Conservation (phyloP, 2,329 filamentous ascomycete species). For the Beauveria medogensis region DNA sequence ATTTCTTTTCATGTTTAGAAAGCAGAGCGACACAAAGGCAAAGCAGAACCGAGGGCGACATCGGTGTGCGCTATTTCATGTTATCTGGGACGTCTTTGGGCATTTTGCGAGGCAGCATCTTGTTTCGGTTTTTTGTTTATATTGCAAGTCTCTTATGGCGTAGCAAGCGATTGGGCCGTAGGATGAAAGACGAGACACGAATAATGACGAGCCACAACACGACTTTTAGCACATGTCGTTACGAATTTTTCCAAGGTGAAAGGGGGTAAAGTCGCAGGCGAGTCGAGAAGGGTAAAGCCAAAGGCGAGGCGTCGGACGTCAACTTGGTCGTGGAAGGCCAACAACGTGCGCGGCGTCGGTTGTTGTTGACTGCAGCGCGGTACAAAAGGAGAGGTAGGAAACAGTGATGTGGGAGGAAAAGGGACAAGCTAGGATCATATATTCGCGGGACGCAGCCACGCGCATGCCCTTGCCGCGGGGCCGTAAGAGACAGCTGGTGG, state of each 20-base stretch:
- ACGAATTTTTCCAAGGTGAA: background rate
- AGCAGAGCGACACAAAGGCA: constrained; percentile 9
- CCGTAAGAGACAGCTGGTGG: constrained; percentile 10
- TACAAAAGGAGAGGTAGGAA: background rate
- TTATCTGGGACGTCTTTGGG: constrained; percentile 8
- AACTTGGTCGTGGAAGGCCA: background rate
- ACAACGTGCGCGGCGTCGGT: background rate
- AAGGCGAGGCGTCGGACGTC: background rate
- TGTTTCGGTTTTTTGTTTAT: background rate
- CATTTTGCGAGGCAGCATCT: constrained; percentile 6
- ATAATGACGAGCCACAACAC: constrained; percentile 8
- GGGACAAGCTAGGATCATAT: background rate
- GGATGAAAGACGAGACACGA: constrained; percentile 11
- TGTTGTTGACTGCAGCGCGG: background rate
- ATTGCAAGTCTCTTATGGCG: constrained; percentile 6
- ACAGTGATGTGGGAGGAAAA: background rate
- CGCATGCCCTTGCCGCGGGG: background rate
- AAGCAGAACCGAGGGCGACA: constrained; percentile 11
- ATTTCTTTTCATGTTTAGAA: constrained; percentile 10
- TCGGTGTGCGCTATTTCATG: constrained; percentile 12
- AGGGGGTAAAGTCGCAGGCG: background rate
- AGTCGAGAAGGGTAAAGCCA: background rate
- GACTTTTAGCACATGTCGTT: background rate
- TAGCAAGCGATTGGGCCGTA: constrained; percentile 7
- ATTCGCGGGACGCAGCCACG: constrained; percentile 2